phyloP scores from a whole-genome alignment of 2,329 filamentous ascomycete genomes.

The Rugonectria rugulosa region DNA sequence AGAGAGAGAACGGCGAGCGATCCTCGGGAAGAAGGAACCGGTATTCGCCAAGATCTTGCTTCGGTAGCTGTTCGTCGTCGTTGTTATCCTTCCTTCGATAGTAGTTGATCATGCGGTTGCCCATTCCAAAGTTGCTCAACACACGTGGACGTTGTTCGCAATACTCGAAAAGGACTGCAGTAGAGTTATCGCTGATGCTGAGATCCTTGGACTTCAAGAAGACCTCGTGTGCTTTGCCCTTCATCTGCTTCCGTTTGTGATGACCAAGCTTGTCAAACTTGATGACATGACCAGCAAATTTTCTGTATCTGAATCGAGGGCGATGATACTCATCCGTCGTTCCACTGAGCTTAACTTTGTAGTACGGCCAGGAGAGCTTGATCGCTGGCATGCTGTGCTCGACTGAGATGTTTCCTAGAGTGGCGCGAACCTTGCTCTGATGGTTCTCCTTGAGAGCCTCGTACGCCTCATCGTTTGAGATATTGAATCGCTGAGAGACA shows the following conservation, averaged over 20 bases:
- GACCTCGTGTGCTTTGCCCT: slow-evolving; percentile 79
- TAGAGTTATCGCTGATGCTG: slow-evolving; percentile 87
- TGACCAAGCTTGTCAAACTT: slow-evolving; percentile 75
- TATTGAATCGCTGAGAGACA: slow-evolving; percentile 86
- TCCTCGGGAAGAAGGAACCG: slow-evolving; percentile 90
- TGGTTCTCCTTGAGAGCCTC: slow-evolving; percentile 96
- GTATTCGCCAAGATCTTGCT: slow-evolving; percentile 86
- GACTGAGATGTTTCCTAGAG: slow-evolving; percentile 87
- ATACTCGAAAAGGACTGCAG: slow-evolving; percentile 89
- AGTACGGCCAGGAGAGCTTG: slow-evolving; percentile 94
- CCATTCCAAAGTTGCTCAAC: slow-evolving; percentile 97
- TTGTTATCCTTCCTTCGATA: slow-evolving; percentile 81
- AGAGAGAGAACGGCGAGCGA: slow-evolving; percentile 93
- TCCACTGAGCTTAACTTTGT: slow-evolving; percentile 81
- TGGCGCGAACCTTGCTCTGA: slow-evolving; percentile 93
- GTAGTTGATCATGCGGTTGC: slow-evolving; percentile 94
- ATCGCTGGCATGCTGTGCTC: slow-evolving; percentile 94
- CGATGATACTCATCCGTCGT: slow-evolving; percentile 85
- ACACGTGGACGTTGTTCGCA: slow-evolving; percentile 92
- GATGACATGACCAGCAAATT: slow-evolving; percentile 71
- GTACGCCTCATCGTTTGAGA: slow-evolving; percentile 95
- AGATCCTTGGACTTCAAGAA: slow-evolving; percentile 84
- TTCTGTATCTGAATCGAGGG: slow-evolving; percentile 77
- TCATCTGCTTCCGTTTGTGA: slow-evolving; percentile 83
- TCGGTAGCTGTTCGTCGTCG: slow-evolving; percentile 79